Percentiles rank a stretch among this genome's conserved stretches.
These are phyloP conservation scores for Scheffersomyces cryptocercus DNA, from an alignment of 1,139 yeast genomes.

Conservation along the genomic window DNA sequence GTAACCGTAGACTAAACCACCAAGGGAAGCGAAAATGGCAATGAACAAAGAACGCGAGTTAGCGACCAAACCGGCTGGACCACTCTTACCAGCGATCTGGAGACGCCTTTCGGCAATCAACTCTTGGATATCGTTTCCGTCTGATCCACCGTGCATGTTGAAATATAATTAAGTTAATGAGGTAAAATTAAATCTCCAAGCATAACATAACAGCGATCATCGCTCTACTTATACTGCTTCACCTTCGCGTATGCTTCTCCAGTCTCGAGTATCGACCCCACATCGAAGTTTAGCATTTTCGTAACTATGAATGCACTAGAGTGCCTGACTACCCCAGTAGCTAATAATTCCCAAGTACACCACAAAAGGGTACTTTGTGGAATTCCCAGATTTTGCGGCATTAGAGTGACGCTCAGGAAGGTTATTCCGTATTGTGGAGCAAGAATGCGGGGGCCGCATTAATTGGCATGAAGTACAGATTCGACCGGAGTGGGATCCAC, in stretches of 20 bases:
- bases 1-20: constrained; percentile 1
- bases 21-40: background rate
- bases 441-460: background rate
- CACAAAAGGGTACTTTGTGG: no score
- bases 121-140: background rate
- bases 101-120: background rate
- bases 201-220: no score
- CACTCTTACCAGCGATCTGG: constrained; percentile 1
- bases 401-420: background rate
- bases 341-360: no score
- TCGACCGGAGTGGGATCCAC: background rate
- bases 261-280: no score
- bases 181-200: no score
- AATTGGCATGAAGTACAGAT: no score
- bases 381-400: background rate
- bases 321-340: no score
- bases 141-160: constrained; percentile 1
- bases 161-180: no score
- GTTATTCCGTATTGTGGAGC: constrained; percentile 1
- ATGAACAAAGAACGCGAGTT: background rate
- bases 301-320: no score
- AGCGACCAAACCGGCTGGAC: background rate
- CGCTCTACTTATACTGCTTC: no score
- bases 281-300: no score
- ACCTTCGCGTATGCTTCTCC: no score